A percentile compares a stretch with the other conserved stretches of the same genome.
phyloP scores from a whole-genome alignment of 1,139 yeast species.

The Candida albicans region DNA sequence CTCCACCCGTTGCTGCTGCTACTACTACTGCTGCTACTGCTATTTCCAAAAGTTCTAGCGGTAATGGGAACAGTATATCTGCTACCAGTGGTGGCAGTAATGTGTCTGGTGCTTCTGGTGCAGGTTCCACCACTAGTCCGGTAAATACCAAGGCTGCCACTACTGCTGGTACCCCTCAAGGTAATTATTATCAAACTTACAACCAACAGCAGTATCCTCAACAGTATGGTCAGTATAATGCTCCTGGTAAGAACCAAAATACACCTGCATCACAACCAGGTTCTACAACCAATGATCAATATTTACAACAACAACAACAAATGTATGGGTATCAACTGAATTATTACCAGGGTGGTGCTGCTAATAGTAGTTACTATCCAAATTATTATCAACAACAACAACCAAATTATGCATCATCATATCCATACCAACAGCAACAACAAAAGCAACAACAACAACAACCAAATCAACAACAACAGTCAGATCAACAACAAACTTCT shows the following conservation, averaged over 20 bases:
- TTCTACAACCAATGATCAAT: neutral
- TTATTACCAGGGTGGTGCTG: constrained; percentile 15
- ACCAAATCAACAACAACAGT: neutral
- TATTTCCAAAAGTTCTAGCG: constrained; percentile 5
- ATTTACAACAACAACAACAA: constrained; percentile 15
- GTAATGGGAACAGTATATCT: too few species aligned
- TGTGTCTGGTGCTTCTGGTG: neutral
- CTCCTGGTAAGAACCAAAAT: constrained; percentile 13
- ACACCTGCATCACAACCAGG: constrained; percentile 10
- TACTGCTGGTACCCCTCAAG: constrained; percentile 2
- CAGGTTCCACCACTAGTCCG: constrained; percentile 11
- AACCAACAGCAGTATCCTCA: constrained; percentile 13
- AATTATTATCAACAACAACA: constrained; percentile 17
- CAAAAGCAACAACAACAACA: constrained; percentile 1
- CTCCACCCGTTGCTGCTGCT: constrained; percentile 11
- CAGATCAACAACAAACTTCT: neutral
- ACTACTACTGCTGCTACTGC: constrained; percentile 13
- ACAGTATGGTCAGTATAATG: constrained; percentile 12
- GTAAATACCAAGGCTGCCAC: constrained; percentile 13
- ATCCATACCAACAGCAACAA: constrained; percentile 1
- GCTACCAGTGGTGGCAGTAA: too few species aligned
- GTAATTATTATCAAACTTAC: constrained; percentile 20
- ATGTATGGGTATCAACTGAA: constrained; percentile 20
- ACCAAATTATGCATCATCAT: neutral
- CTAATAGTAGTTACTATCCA: constrained; percentile 18